Conservation (phyloP, 2,329 filamentous ascomycete species). For the Cordyceps militaris region DNA sequence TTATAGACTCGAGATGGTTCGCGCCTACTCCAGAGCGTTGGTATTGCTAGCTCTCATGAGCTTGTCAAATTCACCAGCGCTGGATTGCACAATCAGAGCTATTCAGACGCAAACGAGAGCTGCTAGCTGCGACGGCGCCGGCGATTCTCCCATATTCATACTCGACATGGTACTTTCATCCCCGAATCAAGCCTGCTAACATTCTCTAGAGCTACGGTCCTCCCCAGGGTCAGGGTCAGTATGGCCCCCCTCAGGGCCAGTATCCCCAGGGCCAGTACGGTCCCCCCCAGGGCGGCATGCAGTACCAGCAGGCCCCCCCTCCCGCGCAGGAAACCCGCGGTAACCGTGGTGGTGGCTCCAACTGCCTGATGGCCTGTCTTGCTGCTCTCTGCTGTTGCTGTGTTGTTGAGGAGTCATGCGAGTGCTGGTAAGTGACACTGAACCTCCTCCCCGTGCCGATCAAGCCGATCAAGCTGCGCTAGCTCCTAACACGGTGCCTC, state of each 20-base stretch:
- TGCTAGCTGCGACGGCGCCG: background rate
- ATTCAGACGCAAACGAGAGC: background rate
- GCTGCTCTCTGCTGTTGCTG: conserved; percentile 45
- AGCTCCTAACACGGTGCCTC: conserved; percentile 13
- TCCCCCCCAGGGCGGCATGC: conserved; percentile 34
- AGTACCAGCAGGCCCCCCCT: conserved; percentile 35
- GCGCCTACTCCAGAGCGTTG: background rate
- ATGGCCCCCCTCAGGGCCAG: conserved; percentile 21
- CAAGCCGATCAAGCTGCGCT: background rate
- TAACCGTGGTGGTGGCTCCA: conserved; percentile 30
- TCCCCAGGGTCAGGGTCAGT: conserved; percentile 22
- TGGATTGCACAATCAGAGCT: background rate
- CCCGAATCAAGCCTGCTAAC: background rate
- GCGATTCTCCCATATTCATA: background rate
- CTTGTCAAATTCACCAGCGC: background rate
- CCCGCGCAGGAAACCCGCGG: conserved; percentile 23
- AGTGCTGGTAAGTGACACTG: conserved; percentile 38
- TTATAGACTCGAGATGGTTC: background rate
- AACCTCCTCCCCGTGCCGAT: background rate
- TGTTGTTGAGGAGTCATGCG: conserved; percentile 42
- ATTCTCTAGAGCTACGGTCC: conserved; percentile 23
- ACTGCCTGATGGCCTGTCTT: conserved; percentile 41
- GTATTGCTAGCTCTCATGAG: background rate
- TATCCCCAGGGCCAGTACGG: conserved; percentile 32
- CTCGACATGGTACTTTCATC: background rate